Percentiles rank a stretch among this genome's conserved stretches.
phyloP scores from a whole-genome alignment of 306 rosid genomes.

The Senna tora region DNA sequence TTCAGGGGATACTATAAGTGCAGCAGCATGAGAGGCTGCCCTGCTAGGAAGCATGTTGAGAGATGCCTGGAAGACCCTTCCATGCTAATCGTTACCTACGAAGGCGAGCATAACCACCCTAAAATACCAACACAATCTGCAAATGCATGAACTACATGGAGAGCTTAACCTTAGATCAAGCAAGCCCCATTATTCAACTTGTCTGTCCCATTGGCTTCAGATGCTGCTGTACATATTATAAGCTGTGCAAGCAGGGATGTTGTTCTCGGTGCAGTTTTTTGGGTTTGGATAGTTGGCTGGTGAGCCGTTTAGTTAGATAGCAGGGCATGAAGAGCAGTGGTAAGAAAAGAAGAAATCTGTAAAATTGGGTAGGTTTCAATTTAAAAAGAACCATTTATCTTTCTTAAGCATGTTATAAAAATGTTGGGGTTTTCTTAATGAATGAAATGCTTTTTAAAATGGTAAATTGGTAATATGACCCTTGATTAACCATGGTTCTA shows the following conservation, averaged over 20 bases:
- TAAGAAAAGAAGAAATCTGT: constrained; percentile 51
- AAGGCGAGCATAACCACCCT: constrained; percentile 96
- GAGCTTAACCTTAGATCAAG: constrained; percentile 36
- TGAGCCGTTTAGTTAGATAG: constrained; percentile 45
- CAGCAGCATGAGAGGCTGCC: constrained; percentile 99
- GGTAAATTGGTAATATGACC: constrained; percentile 14
- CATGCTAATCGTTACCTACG: constrained; percentile 94
- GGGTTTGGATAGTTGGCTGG: constrained; percentile 47
- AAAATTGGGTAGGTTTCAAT: constrained; percentile 56
- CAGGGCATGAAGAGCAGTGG: constrained; percentile 34
- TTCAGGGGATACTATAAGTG: constrained; percentile 99
- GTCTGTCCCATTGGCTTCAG: constrained; percentile 55
- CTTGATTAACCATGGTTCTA: neutral
- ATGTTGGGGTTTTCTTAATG: constrained; percentile 48
- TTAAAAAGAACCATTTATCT: constrained; percentile 52
- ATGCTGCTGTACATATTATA: constrained; percentile 75
- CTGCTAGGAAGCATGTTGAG: constrained; percentile 99
- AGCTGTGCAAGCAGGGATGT: constrained; percentile 54
- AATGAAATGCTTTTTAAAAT: constrained; percentile 43
- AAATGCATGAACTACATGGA: constrained; percentile 61
- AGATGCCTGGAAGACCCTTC: constrained; percentile 95
- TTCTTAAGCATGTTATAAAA: constrained; percentile 55
- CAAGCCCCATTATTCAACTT: constrained; percentile 27
- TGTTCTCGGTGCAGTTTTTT: constrained; percentile 44
- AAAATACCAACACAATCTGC: constrained; percentile 79